phyloP scores from a whole-genome alignment of 73 alveolate species.

The Urostyla sp. region DNA sequence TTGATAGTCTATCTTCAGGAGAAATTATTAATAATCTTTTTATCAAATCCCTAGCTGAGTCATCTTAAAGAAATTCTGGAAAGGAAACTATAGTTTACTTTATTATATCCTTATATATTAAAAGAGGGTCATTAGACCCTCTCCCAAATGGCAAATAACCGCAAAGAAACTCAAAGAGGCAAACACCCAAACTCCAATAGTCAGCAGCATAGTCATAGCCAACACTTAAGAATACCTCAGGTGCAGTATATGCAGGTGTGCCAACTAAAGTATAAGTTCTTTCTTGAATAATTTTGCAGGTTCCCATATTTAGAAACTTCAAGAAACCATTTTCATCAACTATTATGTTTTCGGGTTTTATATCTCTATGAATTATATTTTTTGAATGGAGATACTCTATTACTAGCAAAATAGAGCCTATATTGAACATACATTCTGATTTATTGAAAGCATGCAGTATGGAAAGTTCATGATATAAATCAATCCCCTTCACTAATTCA shows the following conservation, averaged over 20 bases:
- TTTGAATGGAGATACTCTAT: conserved; percentile 81
- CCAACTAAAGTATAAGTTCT: conserved; percentile 82
- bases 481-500: conserved; percentile 81
- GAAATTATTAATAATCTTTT: background rate
- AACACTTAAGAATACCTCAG: conserved; percentile 72
- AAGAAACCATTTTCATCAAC: conserved; percentile 77
- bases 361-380: conserved; percentile 77
- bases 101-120: conserved; percentile 57
- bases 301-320: conserved; percentile 78
- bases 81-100: background rate
- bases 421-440: conserved; percentile 74
- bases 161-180: conserved; percentile 65
- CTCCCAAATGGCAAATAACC: conserved; percentile 77
- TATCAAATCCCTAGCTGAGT: conserved; percentile 62
- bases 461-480: conserved; percentile 64
- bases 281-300: conserved; percentile 77
- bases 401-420: conserved; percentile 74
- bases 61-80: conserved; percentile 58
- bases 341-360: conserved; percentile 86
- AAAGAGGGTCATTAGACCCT: conserved; percentile 68
- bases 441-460: conserved; percentile 66
- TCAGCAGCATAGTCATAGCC: conserved; percentile 73
- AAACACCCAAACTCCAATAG: conserved; percentile 73
- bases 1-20: conserved; percentile 56
- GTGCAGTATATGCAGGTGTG: conserved; percentile 79